These are phyloP conservation scores for Sordaria brevicollis DNA, from an alignment of 495 filamentous ascomycete genomes.

Conservation along the genomic window DNA sequence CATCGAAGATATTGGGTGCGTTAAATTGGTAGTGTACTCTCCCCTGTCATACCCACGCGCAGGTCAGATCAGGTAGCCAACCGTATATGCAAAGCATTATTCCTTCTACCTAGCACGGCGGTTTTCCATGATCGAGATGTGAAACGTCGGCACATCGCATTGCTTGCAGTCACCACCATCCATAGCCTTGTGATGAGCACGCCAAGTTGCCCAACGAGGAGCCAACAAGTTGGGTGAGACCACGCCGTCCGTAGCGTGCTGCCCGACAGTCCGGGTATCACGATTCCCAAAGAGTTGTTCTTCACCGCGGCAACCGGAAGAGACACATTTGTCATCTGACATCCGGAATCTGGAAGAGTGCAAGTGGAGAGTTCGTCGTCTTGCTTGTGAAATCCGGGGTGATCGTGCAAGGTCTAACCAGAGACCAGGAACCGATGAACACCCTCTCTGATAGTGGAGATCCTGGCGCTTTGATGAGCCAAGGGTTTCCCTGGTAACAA, in stretches of 20 bases:
- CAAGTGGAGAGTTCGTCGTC: neutral
- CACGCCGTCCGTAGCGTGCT: neutral
- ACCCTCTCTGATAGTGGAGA: neutral
- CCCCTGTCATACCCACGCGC: neutral
- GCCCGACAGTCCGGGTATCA: neutral
- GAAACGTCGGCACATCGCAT: neutral
- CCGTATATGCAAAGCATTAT: neutral
- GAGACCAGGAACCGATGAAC: neutral
- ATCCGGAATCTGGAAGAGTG: neutral
- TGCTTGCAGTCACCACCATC: neutral
- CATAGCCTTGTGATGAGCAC: neutral
- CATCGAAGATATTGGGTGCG: neutral
- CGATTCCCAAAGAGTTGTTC: neutral
- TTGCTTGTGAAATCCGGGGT: neutral
- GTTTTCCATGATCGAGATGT: neutral
- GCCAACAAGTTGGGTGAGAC: neutral
- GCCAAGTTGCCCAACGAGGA: neutral
- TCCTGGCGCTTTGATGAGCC: neutral
- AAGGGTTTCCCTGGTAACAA: neutral
- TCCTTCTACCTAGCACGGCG: too few relatives aligned
- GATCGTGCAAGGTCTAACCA: neutral
- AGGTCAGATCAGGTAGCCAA: neutral
- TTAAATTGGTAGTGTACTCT: neutral
- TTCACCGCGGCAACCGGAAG: neutral
- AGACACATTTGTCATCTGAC: neutral